Conservation (phyloP, 2,329 filamentous ascomycete species). For the Aspergillus flavus region DNA sequence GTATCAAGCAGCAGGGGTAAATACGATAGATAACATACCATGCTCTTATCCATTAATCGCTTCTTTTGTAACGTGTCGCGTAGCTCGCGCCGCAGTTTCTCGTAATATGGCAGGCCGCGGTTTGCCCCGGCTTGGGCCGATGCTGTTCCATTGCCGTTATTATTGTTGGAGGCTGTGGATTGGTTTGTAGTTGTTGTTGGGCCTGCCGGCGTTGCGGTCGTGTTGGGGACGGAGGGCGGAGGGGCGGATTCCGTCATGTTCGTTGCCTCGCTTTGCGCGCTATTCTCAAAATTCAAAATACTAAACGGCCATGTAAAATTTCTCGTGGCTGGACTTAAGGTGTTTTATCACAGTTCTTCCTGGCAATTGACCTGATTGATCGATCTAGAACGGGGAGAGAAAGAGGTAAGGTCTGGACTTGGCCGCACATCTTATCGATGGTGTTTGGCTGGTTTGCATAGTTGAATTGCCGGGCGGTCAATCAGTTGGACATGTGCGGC, state of each 20-base stretch:
- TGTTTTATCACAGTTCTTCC: not conserved
- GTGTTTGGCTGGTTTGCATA: conserved; percentile 43
- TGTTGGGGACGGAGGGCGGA: conserved; percentile 28
- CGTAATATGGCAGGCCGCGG: conserved; percentile 67
- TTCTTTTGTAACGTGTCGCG: conserved; percentile 69
- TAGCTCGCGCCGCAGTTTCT: conserved; percentile 69
- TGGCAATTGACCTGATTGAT: not conserved
- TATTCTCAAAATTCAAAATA: not conserved
- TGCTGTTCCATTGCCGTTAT: conserved; percentile 21
- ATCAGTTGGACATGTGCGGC: not conserved
- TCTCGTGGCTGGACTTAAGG: not conserved
- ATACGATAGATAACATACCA: conserved; percentile 47
- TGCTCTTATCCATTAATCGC: conserved; percentile 62
- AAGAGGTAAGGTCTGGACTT: conserved; percentile 12
- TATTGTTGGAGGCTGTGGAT: conserved; percentile 20
- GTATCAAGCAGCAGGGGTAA: not conserved
- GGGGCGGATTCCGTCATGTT: conserved; percentile 47
- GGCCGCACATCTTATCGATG: conserved; percentile 25
- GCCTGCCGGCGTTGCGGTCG: conserved; percentile 22
- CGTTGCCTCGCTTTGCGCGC: conserved; percentile 1
- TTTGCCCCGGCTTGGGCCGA: conserved; percentile 33
- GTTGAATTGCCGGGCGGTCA: conserved; percentile 13
- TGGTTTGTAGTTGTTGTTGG: conserved; percentile 22
- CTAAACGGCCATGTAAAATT: not conserved
- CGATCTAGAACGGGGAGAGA: not conserved